Evolutionary conservation across 352 stramenopile genomes (phyloP).

Genomic region (Globisporangium sylvaticum): DNA sequence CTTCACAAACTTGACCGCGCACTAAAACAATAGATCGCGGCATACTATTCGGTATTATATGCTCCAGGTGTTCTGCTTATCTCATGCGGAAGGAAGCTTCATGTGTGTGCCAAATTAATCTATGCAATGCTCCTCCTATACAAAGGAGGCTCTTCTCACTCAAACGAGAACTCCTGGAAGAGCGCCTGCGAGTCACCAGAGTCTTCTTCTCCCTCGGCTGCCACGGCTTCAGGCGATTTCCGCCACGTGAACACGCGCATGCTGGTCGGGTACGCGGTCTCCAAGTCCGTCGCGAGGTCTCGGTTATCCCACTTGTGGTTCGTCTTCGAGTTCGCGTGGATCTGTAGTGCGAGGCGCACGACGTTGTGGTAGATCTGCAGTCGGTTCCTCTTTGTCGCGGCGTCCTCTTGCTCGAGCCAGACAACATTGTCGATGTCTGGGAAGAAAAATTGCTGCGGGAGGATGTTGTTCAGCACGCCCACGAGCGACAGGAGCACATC

Average conservation of each 20-base stretch:
- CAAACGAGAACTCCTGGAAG: conserved; percentile 15
- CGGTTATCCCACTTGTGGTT: conserved; percentile 35
- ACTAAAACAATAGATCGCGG: no score
- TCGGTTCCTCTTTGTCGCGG: conserved; percentile 20
- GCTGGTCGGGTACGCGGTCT: conserved; percentile 12
- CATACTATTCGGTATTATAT: no score
- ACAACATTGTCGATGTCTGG: conserved; percentile 24
- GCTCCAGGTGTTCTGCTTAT: no score
- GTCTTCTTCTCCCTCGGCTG: not conserved
- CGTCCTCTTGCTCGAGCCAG: conserved; percentile 20
- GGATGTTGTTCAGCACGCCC: conserved; percentile 49
- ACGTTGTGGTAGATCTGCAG: conserved; percentile 47
- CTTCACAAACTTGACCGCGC: no score
- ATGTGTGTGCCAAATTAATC: not conserved
- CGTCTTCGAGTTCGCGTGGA: conserved; percentile 37
- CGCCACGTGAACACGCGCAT: conserved; percentile 18
- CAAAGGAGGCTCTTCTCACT: no score
- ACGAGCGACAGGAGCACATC: conserved; percentile 52
- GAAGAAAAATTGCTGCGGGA: conserved; percentile 40
- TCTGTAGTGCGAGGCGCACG: conserved; percentile 37
- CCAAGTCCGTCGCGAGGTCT: not conserved
- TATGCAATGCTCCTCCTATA: not conserved
- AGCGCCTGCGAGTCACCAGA: not conserved
- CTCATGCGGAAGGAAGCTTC: no score
- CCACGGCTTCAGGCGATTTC: not conserved